Base-by-base conservation (phyloP, 306 rosid species). In the Trifolium subterraneum region DNA sequence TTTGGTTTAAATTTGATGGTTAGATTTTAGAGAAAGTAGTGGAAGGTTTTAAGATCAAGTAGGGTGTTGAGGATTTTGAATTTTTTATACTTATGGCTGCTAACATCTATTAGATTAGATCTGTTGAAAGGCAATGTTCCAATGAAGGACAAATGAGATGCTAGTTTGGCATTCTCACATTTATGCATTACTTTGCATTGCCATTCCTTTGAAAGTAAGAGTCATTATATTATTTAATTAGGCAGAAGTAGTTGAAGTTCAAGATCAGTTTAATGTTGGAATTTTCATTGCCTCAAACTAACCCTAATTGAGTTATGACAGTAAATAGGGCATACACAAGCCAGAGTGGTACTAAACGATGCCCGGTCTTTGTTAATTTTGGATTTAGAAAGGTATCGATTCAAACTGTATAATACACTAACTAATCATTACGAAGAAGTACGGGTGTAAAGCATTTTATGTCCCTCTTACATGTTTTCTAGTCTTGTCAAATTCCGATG, bases 81-180 rank as follows among this genome's bases (percentile, higher is more conserved):
- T 27, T 27, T 27, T 1, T 27, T 2, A 20, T 44, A 13, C n/a
- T 67, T 38, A 44, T 50, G 62, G 33, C 31, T 22, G 25, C 64
- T 56, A 62, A 72, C 71, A n/a, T n/a, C n/a, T n/a, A n/a, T n/a
- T 44, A 56, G 63, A 8, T 41, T 51, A 25, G 23, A 27, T 45
- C 8, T 23, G 66, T 69, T 20, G 47, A 18, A 25, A 39, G n/a
- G 42, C 45, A 6, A 23, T 67, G 60, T 16, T 55, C 22, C 15
- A 16, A 22, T 76, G 23, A 42, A 41, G 56, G 48, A 64, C 6
- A 22, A 42, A 52, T 67, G 20, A 23, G 23, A 55, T 76, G 39
- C 41, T 44, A 72, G 76, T 12, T 71, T 71, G 52, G 59, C 52
- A 72, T 72, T 77, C 39, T 42, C 3, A 71, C n/a, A 23, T 51